Evolutionary conservation across 768 basidiomycete species (phyloP), one percentile per base, ranked within the genome.

Genomic region (Tricholoma bakamatsutake): DNA sequence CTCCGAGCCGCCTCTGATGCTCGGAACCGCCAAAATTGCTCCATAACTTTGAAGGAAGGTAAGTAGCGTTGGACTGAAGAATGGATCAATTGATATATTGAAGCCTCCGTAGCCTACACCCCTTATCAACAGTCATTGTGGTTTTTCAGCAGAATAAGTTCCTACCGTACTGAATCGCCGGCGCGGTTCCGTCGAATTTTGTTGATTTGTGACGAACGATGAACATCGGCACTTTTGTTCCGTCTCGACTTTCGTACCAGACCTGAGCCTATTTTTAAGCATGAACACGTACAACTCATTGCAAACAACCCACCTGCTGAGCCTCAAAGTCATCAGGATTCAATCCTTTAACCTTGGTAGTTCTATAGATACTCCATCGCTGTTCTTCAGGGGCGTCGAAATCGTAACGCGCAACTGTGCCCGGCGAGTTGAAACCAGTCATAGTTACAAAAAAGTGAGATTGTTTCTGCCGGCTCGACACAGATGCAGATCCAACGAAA

Each of bases 141-240:
- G 6, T 28, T 47, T 35, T n/a, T 3, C 17, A 33, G 21, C 11
- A 17, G 6, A 56, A 33, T 11, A 28, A 56, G 24, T 52, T 11
- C 72, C 61, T 55, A 85, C 88, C 90, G 55, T 90, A 93, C 66
- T 90, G 88, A 27, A 91, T 73, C 0, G 80, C 85, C 13, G 90
- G 82, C 0, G 89, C 88, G 0, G 84, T 85, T 12, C 90, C 90
- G 58, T 92, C 87, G 40, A 81, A 75, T 57, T 78, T 72, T 3
- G 86, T 88, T 35, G 75, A 77, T 66, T 86, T 85, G 65, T 88
- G 88, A 45, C 83, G 79, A 17, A 91, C 86, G 59, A 93, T 78
- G 64, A 91, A 93, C 90, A 93, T 92, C 1, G 90, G 91, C 33
- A 93, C 74, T 52, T 76, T 79, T 4, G 88, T 91, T 1, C 88